Percentiles rank a stretch among this genome's conserved stretches.
These are phyloP conservation scores for Onygenales sp. DNA, from an alignment of 2,329 filamentous ascomycete genomes.

Conservation along the genomic window DNA sequence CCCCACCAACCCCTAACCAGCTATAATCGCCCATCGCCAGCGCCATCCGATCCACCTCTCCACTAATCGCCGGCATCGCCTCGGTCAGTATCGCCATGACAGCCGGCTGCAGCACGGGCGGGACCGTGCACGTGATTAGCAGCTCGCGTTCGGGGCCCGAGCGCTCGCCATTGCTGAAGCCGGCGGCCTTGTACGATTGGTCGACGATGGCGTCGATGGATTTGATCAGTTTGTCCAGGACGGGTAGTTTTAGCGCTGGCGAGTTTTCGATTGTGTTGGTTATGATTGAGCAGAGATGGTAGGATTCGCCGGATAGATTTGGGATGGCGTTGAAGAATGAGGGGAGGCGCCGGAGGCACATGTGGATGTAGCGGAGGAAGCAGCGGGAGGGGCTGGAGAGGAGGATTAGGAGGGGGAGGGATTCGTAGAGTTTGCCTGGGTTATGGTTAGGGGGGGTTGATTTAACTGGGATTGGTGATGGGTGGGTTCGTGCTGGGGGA, in stretches of 20 bases:
- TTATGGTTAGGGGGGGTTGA: conserved; percentile 23
- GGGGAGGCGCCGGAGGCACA: conserved; percentile 51
- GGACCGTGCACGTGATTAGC: conserved; percentile 43
- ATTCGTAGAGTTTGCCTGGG: conserved; percentile 18
- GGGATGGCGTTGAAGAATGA: conserved; percentile 31
- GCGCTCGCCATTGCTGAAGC: conserved; percentile 36
- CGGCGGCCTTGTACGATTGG: conserved; percentile 43
- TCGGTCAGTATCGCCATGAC: conserved; percentile 40
- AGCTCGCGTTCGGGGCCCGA: conserved; percentile 44
- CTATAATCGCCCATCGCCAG: conserved; percentile 66
- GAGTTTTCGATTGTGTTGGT: conserved; percentile 42
- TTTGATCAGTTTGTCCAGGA: conserved; percentile 55
- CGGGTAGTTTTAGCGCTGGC: conserved; percentile 46
- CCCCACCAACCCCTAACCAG: conserved; percentile 57
- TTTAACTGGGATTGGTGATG: conserved; percentile 6
- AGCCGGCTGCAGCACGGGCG: conserved; percentile 40
- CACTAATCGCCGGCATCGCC: conserved; percentile 47
- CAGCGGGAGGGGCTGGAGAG: conserved; percentile 66
- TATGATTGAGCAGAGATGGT: conserved; percentile 42
- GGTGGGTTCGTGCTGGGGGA: not conserved
- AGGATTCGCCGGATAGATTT: conserved; percentile 27
- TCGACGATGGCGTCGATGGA: conserved; percentile 59
- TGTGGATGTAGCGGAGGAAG: conserved; percentile 60
- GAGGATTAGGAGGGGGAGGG: conserved; percentile 45
- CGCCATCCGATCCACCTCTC: conserved; percentile 53